Base-by-base conservation (phyloP, 192 early-diverging fungal genomes). In the Coemansia sp. region DNA sequence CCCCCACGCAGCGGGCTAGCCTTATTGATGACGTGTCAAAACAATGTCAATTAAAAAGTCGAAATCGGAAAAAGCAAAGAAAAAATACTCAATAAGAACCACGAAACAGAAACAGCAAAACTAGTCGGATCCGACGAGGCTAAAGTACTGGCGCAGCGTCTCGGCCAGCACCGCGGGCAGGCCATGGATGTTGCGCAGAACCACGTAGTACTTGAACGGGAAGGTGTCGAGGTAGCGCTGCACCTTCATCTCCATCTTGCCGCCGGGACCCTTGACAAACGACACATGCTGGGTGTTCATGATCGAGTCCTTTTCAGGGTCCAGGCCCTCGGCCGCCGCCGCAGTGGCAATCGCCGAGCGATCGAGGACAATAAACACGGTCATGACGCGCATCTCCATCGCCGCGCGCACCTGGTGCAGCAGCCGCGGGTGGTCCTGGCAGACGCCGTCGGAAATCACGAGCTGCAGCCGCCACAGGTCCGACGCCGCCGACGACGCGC, bases 391-490 rank as follows among this genome's bases (percentile, higher is more conserved):
- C 51, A 83, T 78, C 67, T 95, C 90, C 69, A 85, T 80, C 16
- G 90, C 90, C 4, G 94, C 92, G 27, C 94, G 84, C 18, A 99
- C 97, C 69, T 95, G 82, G 13, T 88, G 77, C 68, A 88, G 81
- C 24, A 99, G 77, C 6, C 84, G 83, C 57, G 91, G 86, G 65
- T 98, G 97, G 72, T 95, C 92, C 68, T 99, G 93, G 67, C 94
- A 95, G 35, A 98, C 88, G 58, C 95, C 97, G 68, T 99, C 97
- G 16, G 97, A 99, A 11, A 99, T 85, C 46, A 99, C 89, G 25
- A 99, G 81, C 74, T 95, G 90, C 54, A 99, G 81, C 58, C 97
- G 97, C 97, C 97, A 99, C 45, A 98, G 74, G 57, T 98, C 94
- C 11, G 68, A 68, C 13, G 72, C 10, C 11, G 39, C 39, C 13